phyloP scores from a whole-genome alignment of 2,329 filamentous ascomycete genomes.

The Fusarium transvaalense region DNA sequence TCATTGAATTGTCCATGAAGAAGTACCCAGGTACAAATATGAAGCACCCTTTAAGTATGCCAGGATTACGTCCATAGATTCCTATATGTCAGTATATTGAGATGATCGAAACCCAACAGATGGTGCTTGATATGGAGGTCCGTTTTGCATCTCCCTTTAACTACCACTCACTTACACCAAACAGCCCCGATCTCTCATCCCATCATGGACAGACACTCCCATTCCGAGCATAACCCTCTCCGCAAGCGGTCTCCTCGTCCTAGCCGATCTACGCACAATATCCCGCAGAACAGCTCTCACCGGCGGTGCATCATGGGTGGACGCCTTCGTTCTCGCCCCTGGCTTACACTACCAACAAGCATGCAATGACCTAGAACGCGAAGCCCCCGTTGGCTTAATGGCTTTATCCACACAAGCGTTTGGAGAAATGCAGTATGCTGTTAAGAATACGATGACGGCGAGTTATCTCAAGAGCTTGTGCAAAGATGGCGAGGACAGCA shows the following conservation, averaged over 20 bases:
- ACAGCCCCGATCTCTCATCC: conserved; percentile 50
- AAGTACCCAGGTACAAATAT: not conserved
- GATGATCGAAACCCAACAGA: not conserved
- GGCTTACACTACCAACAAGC: conserved; percentile 72
- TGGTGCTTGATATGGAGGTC: conserved; percentile 24
- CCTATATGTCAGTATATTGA: fast-evolving
- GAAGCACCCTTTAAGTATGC: not conserved
- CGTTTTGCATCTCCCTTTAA: not conserved
- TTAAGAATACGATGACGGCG: conserved; percentile 66
- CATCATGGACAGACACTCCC: conserved; percentile 60
- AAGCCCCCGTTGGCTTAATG: conserved; percentile 52
- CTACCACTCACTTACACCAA: conserved; percentile 11
- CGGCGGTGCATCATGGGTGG: conserved; percentile 68
- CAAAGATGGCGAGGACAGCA: conserved; percentile 36
- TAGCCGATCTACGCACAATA: conserved; percentile 69
- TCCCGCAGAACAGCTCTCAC: conserved; percentile 67
- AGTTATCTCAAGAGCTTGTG: conserved; percentile 56
- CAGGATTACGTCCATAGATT: not conserved
- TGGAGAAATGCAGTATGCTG: conserved; percentile 47
- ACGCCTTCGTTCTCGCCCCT: conserved; percentile 69
- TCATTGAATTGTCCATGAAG: not conserved
- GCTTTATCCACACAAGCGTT: conserved; percentile 41
- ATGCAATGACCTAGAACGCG: conserved; percentile 62
- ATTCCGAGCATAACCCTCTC: conserved; percentile 62
- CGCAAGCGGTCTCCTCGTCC: conserved; percentile 67